phyloP scores from a whole-genome alignment of 441 rosid genomes.

The Euphorbia celastroides region DNA sequence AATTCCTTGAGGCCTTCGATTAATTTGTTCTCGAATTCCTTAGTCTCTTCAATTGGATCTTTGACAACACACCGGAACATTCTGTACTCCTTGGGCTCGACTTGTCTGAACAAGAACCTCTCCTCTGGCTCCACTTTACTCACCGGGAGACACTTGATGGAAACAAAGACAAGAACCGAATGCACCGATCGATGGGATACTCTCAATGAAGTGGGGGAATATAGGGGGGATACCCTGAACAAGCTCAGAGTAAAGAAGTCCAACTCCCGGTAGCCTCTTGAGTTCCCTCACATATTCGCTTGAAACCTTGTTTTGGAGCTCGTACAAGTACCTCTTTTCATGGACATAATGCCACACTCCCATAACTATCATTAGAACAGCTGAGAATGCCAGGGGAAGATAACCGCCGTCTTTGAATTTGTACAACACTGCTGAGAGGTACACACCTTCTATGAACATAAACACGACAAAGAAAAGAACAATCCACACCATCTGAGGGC shows the following conservation, averaged over 20 bases:
- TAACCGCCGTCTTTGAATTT: slow-evolving; percentile 50
- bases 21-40: slow-evolving; percentile 56
- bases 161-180: slow-evolving; percentile 33
- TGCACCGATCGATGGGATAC: slow-evolving; percentile 10
- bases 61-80: slow-evolving; percentile 46
- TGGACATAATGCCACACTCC: slow-evolving; percentile 39
- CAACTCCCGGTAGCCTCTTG: slow-evolving; percentile 40
- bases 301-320: slow-evolving; percentile 45
- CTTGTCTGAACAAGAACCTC: slow-evolving; percentile 33
- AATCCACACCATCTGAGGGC: too few species aligned
- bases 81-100: slow-evolving; percentile 33
- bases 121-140: slow-evolving; percentile 34
- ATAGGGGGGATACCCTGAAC: slow-evolving; percentile 51
- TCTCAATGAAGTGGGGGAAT: slow-evolving; percentile 38
- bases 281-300: slow-evolving; percentile 27
- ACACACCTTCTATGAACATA: slow-evolving; percentile 38
- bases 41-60: slow-evolving; percentile 39
- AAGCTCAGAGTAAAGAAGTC: slow-evolving; percentile 49
- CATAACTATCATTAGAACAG: slow-evolving; percentile 28
- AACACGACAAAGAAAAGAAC: too few species aligned
- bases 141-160: slow-evolving; percentile 42
- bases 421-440: slow-evolving; percentile 47
- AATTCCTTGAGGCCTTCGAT: slow-evolving; percentile 56
- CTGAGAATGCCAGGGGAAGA: slow-evolving; percentile 44
- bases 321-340: slow-evolving; percentile 43